phyloP scores from a whole-genome alignment of 2,329 filamentous ascomycete genomes.

The Penicillium hordei region DNA sequence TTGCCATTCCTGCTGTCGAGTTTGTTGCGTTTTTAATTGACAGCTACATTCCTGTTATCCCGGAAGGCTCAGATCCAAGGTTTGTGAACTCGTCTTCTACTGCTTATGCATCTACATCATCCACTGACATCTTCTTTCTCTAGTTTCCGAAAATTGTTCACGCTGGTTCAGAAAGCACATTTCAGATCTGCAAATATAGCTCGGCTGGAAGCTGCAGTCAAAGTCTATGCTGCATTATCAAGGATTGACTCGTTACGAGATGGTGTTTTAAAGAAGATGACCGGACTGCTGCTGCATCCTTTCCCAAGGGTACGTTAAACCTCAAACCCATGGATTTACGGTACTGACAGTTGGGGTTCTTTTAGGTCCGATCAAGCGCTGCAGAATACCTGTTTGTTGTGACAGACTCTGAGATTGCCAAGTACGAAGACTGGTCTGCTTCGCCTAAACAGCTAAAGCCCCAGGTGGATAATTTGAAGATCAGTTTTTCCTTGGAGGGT shows the following conservation, averaged over 20 bases:
- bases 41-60: conserved; percentile 42
- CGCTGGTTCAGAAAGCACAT: conserved; percentile 72
- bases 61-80: conserved; percentile 48
- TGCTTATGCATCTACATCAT: neutral
- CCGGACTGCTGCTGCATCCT: conserved; percentile 73
- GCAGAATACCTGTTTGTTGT: conserved; percentile 41
- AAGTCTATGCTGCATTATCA: conserved; percentile 72
- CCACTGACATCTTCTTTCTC: conserved; percentile 9
- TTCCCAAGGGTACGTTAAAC: conserved; percentile 67
- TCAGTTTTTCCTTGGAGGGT: conserved; percentile 1
- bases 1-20: conserved; percentile 74
- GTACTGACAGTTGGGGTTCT: neutral
- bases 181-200: conserved; percentile 80
- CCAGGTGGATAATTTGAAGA: conserved; percentile 33
- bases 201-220: conserved; percentile 76
- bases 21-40: conserved; percentile 75
- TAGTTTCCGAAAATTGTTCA: conserved; percentile 63
- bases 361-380: conserved; percentile 37
- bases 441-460: conserved; percentile 36
- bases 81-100: conserved; percentile 16
- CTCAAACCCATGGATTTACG: no score
- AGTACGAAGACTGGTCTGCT: conserved; percentile 38
- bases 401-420: conserved; percentile 32
- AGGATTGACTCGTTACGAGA: conserved; percentile 51
- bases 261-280: conserved; percentile 67